Percentiles rank a stretch among this genome's conserved stretches.
These are phyloP conservation scores for Aspergillus uvarum DNA, from an alignment of 2,329 filamentous ascomycete genomes.

Conservation along the genomic window DNA sequence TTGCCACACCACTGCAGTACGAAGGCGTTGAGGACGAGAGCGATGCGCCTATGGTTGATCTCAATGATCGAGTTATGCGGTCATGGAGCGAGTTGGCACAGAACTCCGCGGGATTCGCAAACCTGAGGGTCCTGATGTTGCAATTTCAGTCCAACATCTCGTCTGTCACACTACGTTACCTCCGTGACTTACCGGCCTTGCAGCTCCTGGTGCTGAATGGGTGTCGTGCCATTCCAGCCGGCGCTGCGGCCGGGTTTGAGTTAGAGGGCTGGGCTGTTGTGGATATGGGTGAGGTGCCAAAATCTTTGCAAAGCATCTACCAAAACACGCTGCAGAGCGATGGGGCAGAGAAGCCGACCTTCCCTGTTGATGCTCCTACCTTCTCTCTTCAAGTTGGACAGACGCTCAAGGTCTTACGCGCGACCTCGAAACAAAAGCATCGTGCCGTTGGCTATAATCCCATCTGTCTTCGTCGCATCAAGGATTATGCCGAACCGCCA, in stretches of 20 bases:
- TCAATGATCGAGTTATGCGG: constrained; percentile 43
- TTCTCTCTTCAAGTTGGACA: constrained; percentile 28
- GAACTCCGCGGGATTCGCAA: constrained; percentile 33
- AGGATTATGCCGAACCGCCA: neutral
- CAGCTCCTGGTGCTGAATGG: constrained; percentile 29
- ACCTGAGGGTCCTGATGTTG: constrained; percentile 41
- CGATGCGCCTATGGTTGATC: constrained; percentile 17
- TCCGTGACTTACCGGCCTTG: constrained; percentile 38
- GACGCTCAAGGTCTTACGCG: neutral
- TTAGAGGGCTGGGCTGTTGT: constrained; percentile 31
- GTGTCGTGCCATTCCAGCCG: neutral
- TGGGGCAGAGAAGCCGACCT: neutral
- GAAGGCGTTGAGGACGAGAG: constrained; percentile 10
- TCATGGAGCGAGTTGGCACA: constrained; percentile 43
- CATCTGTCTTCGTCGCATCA: neutral
- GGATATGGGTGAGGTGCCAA: constrained; percentile 1
- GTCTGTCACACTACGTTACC: constrained; percentile 32
- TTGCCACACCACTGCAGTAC: constrained; percentile 24
- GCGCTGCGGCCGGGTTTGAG: neutral
- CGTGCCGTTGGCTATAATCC: neutral
- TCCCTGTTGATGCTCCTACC: constrained; percentile 18
- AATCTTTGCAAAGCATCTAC: constrained; percentile 20
- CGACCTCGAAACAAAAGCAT: neutral
- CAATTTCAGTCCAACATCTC: constrained; percentile 35
- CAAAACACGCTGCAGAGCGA: constrained; percentile 6